Evolutionary conservation across 2,329 filamentous ascomycete genomes (phyloP).

Genomic region (Fusarium sp.): DNA sequence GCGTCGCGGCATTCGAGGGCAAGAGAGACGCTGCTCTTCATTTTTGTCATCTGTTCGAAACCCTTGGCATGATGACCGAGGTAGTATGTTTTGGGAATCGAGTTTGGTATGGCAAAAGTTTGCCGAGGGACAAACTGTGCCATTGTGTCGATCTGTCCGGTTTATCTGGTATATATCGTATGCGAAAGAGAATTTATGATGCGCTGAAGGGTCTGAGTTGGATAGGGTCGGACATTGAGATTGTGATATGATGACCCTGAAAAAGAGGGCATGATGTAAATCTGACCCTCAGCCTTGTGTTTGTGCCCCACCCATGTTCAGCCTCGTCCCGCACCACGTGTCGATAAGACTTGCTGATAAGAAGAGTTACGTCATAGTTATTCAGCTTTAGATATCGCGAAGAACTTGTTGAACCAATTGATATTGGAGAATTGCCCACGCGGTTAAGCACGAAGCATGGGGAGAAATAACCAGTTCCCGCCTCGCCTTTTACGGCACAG

Average conservation of each 20-base stretch:
- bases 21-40: slow-evolving; percentile 84
- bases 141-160: slow-evolving; percentile 33
- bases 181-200: not conserved
- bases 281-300: slow-evolving; percentile 35
- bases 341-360: slow-evolving; percentile 19
- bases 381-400: not conserved
- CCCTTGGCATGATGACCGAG: slow-evolving; percentile 91
- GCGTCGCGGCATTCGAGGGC: slow-evolving; percentile 96
- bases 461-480: not conserved
- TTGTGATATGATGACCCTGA: slow-evolving; percentile 12
- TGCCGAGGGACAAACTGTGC: slow-evolving; percentile 77
- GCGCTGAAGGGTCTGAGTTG: not conserved
- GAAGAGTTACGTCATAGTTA: slow-evolving; percentile 40
- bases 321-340: slow-evolving; percentile 37
- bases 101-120: slow-evolving; percentile 77
- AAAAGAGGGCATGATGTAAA: slow-evolving; percentile 24
- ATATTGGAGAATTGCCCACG: slow-evolving; percentile 31
- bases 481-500: slow-evolving; percentile 10
- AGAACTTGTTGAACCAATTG: slow-evolving; percentile 43
- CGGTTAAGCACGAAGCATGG: slow-evolving; percentile 10
- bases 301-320: not conserved
- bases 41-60: slow-evolving; percentile 80
- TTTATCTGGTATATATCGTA: slow-evolving; percentile 8
- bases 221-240: not conserved
- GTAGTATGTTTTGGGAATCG: slow-evolving; percentile 90